phyloP scores from a whole-genome alignment of 257 asterid genomes.

The Solanum peruvianum region DNA sequence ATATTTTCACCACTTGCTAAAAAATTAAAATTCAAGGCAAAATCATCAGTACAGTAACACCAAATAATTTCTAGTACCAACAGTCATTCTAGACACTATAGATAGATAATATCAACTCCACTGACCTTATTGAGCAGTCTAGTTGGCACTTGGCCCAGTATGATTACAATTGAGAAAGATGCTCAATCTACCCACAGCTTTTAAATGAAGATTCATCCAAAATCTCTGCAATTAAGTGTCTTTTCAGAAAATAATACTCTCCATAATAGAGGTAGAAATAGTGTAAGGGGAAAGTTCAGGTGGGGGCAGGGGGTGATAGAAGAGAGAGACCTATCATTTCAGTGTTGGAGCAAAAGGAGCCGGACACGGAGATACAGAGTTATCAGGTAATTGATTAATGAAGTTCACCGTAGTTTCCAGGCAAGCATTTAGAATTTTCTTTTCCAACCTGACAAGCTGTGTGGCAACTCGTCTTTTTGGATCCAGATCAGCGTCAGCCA shows the following conservation, averaged over 20 bases:
- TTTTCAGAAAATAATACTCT: neutral
- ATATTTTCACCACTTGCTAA: neutral
- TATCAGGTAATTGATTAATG: conserved; percentile 77
- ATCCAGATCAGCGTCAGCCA: conserved; percentile 55
- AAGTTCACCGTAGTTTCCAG: conserved; percentile 60
- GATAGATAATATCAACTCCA: neutral
- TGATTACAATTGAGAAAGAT: neutral
- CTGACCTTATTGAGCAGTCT: neutral
- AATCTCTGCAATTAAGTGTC: neutral
- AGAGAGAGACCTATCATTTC: conserved; percentile 40
- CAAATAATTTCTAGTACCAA: neutral
- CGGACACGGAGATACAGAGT: conserved; percentile 81
- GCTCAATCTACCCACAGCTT: neutral
- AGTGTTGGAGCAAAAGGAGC: conserved; percentile 78
- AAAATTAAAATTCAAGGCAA: neutral
- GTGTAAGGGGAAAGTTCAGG: neutral
- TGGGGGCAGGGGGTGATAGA: neutral
- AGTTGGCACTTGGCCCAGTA: neutral
- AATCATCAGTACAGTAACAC: neutral
- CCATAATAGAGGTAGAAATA: neutral
- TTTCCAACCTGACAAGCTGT: conserved; percentile 76
- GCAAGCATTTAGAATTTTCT: conserved; percentile 72
- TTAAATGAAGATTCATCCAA: neutral
- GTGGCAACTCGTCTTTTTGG: conserved; percentile 86
- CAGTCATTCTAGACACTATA: neutral